A percentile compares a stretch with the other conserved stretches of the same genome.
phyloP scores from a whole-genome alignment of 148 eudicot genomes.

The Rhododendron ovatum region DNA sequence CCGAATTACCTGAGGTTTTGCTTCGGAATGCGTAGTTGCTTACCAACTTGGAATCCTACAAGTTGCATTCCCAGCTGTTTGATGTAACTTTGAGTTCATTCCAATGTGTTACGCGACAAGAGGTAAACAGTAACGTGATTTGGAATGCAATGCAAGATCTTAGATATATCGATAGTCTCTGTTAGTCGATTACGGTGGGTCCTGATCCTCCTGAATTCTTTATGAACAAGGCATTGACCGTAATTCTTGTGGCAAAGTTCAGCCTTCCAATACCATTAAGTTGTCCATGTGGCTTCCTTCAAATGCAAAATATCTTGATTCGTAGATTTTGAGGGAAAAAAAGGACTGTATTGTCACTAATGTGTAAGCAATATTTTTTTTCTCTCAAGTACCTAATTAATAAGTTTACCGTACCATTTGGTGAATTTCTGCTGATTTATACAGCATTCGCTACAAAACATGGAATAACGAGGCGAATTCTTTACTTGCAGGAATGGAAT shows the following conservation, averaged over 20 bases:
- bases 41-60: neutral
- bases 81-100: neutral
- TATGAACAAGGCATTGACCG: neutral
- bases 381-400: neutral
- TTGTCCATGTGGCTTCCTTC: neutral
- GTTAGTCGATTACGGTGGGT: neutral
- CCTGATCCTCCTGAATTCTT: neutral
- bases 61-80: neutral
- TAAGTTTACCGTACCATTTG: neutral
- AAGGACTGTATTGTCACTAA: too few species aligned
- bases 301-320: neutral
- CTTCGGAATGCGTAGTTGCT: neutral
- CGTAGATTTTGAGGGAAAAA: neutral
- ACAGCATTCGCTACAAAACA: neutral
- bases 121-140: neutral
- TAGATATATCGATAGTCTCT: neutral
- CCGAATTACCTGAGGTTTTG: neutral
- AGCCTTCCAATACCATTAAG: neutral
- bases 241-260: neutral
- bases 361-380: too few species aligned
- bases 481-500: constrained; percentile 73
- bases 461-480: neutral
- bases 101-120: too few species aligned
- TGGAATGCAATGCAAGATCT: neutral
- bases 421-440: neutral